A percentile compares a stretch with the other conserved stretches of the same genome.
Conservation (phyloP, 768 basidiomycete species). For the Russula sp. region DNA sequence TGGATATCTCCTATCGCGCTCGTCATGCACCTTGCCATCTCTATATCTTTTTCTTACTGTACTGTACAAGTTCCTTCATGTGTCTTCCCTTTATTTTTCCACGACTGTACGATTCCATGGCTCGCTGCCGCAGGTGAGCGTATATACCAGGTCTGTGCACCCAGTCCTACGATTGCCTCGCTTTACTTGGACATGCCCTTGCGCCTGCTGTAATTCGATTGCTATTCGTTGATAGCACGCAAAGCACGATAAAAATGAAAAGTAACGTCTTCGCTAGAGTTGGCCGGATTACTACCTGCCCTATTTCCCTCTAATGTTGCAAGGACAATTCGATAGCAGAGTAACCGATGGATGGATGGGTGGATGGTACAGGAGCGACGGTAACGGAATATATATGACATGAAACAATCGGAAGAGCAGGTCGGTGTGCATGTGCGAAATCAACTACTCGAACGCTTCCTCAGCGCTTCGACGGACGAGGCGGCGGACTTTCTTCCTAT, state of each 20-base stretch:
- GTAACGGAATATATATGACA: slow-evolving; percentile 11
- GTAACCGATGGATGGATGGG: neutral
- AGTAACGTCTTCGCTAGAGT: neutral
- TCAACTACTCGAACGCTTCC: slow-evolving; percentile 64
- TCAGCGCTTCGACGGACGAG: slow-evolving; percentile 85
- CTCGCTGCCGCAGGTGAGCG: slow-evolving; percentile 14
- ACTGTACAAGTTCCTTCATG: slow-evolving; percentile 5
- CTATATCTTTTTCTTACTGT: slow-evolving; percentile 2
- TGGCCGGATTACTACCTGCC: neutral
- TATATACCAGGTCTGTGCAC: slow-evolving; percentile 14
- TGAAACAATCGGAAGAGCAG: neutral
- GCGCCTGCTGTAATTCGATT: neutral
- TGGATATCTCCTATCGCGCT: slow-evolving; percentile 10
- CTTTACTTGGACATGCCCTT: slow-evolving; percentile 1
- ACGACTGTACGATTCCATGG: slow-evolving; percentile 17
- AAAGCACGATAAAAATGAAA: neutral
- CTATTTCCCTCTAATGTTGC: neutral
- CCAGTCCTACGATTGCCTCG: neutral
- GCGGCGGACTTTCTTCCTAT: slow-evolving; percentile 94
- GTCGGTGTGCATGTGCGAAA: neutral
- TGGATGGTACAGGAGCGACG: slow-evolving; percentile 6
- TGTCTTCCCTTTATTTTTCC: slow-evolving; percentile 13
- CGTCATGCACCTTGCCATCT: neutral
- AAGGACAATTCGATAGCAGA: slow-evolving; percentile 11
- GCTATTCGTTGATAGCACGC: neutral